Conservation (phyloP, 352 stramenopile genomes). For the Pythium brassicae region DNA sequence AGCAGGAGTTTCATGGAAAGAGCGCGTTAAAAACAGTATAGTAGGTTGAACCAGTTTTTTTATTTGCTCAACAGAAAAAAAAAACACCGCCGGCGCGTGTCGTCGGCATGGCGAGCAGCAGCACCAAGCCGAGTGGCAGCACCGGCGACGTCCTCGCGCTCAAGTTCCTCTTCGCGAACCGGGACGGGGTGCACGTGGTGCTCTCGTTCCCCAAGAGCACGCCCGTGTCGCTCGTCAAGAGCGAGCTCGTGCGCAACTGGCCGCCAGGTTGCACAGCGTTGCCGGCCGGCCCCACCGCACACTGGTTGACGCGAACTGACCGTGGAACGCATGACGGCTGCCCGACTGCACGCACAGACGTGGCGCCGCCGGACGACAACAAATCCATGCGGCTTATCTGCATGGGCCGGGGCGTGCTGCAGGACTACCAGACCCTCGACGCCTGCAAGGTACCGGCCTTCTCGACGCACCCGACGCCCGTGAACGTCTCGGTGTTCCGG, state of each 20-base stretch:
- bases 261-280: conserved; percentile 27
- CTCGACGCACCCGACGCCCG: conserved; percentile 91
- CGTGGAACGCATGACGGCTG: too few species aligned
- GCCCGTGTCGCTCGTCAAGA: conserved; percentile 59
- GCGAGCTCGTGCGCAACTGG: conserved; percentile 64
- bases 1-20: too few species aligned
- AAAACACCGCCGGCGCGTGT: too few species aligned
- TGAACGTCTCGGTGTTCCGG: conserved; percentile 89
- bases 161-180: conserved; percentile 86
- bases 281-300: too few species aligned
- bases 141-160: conserved; percentile 49
- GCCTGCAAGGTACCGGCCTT: conserved; percentile 87
- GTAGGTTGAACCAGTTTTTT: too few species aligned
- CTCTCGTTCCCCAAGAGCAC: conserved; percentile 46
- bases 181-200: conserved; percentile 67
- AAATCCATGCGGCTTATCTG: conserved; percentile 90
- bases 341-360: conserved; percentile 17
- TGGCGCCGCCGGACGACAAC: conserved; percentile 39
- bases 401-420: conserved; percentile 92
- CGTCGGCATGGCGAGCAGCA: conserved; percentile 3
- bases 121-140: conserved; percentile 23
- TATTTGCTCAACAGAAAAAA: too few species aligned
- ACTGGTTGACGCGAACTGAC: too few species aligned
- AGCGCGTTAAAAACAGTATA: too few species aligned
- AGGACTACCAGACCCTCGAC: conserved; percentile 85